Percentiles rank a stretch among this genome's conserved stretches.
Conservation (phyloP, 176 grass and related monocot species). For the Oryza punctata region DNA sequence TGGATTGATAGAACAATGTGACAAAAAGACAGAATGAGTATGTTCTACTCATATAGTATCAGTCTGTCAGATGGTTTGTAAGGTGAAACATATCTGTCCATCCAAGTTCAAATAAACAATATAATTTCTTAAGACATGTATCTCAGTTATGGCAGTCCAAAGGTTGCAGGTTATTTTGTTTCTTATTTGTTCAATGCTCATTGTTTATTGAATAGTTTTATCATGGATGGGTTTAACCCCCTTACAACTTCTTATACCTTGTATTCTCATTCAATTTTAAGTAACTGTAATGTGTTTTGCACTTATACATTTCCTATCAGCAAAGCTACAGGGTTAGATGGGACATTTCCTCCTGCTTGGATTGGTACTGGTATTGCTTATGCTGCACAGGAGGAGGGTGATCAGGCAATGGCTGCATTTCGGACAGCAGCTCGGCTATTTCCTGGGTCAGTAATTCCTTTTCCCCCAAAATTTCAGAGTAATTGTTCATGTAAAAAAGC, state of each 20-base stretch:
- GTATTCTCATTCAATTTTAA: background rate
- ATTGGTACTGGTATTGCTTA: constrained; percentile 90
- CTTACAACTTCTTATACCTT: background rate
- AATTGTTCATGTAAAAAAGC: constrained; percentile 18
- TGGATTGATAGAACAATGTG: background rate
- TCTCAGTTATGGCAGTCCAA: background rate
- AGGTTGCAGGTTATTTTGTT: background rate
- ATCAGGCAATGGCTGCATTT: constrained; percentile 95
- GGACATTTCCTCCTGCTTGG: constrained; percentile 94
- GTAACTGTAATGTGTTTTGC: constrained; percentile 6
- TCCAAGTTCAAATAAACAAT: background rate
- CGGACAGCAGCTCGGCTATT: constrained; percentile 90
- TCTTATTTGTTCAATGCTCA: background rate
- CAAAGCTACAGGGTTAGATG: constrained; percentile 89
- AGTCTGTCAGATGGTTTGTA: background rate
- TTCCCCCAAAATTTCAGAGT: constrained; percentile 4
- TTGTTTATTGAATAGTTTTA: constrained; percentile 14
- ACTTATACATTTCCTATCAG: constrained; percentile 57
- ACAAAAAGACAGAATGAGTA: background rate
- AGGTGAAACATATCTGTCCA: background rate
- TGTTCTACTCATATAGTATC: background rate
- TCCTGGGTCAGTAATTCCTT: constrained; percentile 73
- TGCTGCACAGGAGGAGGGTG: constrained; percentile 90
- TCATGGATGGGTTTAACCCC: background rate
- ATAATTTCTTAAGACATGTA: background rate